Conservation (phyloP, 2,329 filamentous ascomycete species). For the Cercospora sojina region DNA sequence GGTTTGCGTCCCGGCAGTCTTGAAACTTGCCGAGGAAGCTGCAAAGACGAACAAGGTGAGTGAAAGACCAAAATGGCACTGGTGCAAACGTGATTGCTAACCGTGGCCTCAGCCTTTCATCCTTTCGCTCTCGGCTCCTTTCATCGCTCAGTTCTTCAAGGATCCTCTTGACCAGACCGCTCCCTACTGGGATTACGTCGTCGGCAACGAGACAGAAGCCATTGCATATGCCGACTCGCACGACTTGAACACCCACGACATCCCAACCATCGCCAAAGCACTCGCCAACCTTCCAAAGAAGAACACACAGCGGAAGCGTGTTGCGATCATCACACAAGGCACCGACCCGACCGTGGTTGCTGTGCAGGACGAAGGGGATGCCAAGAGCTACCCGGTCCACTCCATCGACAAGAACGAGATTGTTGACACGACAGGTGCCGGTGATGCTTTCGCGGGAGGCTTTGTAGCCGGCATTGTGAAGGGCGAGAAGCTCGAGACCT, state of each 20-base stretch:
- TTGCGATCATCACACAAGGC: conserved; percentile 92
- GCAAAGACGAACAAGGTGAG: conserved; percentile 78
- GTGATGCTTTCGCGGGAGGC: conserved; percentile 92
- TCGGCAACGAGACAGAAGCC: conserved; percentile 97
- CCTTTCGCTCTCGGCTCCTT: conserved; percentile 89
- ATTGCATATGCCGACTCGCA: conserved; percentile 82
- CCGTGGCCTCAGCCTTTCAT: conserved; percentile 61
- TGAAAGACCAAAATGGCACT: conserved; percentile 10
- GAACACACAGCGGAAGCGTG: conserved; percentile 78
- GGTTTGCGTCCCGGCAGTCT: conserved; percentile 85
- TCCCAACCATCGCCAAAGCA: conserved; percentile 79
- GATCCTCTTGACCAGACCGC: conserved; percentile 82
- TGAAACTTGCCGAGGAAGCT: conserved; percentile 87
- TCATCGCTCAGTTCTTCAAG: conserved; percentile 98
- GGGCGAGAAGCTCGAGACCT: conserved; percentile 74
- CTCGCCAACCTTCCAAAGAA: conserved; percentile 89
- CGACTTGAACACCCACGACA: conserved; percentile 68
- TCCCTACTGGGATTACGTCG: conserved; percentile 92
- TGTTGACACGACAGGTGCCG: conserved; percentile 94
- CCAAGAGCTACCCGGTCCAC: conserved; percentile 79
- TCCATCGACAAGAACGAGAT: conserved; percentile 75
- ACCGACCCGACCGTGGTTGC: conserved; percentile 87
- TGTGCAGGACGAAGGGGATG: conserved; percentile 55
- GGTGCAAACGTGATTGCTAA: conserved; percentile 20
- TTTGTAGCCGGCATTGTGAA: conserved; percentile 86